These are phyloP conservation scores for Fusarium foetens DNA, from an alignment of 2,329 filamentous ascomycete genomes.

Conservation along the genomic window DNA sequence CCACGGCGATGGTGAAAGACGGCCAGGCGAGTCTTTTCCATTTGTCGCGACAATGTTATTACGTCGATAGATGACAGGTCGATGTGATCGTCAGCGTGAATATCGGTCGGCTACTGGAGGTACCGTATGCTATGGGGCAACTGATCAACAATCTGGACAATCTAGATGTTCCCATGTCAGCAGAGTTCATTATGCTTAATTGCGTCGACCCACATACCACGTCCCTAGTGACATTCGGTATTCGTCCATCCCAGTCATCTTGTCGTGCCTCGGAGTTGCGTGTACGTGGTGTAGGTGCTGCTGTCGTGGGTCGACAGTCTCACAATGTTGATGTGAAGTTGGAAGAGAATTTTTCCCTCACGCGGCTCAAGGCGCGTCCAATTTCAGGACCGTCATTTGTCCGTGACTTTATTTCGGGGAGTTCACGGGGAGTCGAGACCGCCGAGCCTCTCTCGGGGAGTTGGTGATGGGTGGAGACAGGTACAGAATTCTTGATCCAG, in stretches of 20 bases:
- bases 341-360: conserved; percentile 1
- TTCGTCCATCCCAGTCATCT: not conserved
- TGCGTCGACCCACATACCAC: conserved; percentile 27
- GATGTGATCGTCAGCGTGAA: not conserved
- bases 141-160: conserved; percentile 14
- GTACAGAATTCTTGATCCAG: not conserved
- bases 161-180: conserved; percentile 15
- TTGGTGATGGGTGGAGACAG: conserved; percentile 11
- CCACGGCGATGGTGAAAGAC: conserved; percentile 40
- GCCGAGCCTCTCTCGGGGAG: conserved; percentile 16
- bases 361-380: conserved; percentile 6
- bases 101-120: not conserved
- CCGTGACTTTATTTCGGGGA: conserved; percentile 24
- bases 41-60: not conserved
- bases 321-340: conserved; percentile 16
- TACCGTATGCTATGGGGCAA: not conserved
- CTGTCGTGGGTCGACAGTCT: not conserved
- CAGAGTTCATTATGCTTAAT: conserved; percentile 33
- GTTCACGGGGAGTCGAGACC: conserved; percentile 21
- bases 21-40: not conserved
- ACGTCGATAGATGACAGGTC: conserved; percentile 17
- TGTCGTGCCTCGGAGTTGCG: not conserved
- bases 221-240: conserved; percentile 4
- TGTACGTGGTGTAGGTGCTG: not conserved
- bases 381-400: conserved; percentile 16